phyloP scores from a whole-genome alignment of 2,329 filamentous ascomycete species.

The Fusarium sp. region DNA sequence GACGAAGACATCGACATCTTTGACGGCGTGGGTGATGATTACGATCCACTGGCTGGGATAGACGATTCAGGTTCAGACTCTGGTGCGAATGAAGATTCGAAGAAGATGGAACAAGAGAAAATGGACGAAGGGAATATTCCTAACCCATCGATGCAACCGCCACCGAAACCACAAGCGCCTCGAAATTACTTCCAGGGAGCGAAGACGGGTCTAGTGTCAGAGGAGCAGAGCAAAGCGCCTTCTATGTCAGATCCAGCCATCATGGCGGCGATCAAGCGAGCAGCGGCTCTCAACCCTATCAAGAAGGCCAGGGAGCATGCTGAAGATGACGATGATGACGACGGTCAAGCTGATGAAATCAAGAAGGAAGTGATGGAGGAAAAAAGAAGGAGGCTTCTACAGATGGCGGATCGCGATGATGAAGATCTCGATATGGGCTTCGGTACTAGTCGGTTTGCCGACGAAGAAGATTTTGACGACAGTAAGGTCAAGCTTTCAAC shows the following conservation, averaged over 20 bases:
- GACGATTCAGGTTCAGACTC: slow-evolving; percentile 58
- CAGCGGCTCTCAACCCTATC: slow-evolving; percentile 70
- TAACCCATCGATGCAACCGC: slow-evolving; percentile 56
- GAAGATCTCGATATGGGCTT: slow-evolving; percentile 96
- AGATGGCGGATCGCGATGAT: slow-evolving; percentile 79
- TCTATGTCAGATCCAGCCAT: slow-evolving; percentile 80
- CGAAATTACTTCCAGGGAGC: slow-evolving; percentile 72
- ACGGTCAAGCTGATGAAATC: slow-evolving; percentile 53
- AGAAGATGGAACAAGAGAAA: slow-evolving; percentile 36
- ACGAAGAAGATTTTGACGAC: slow-evolving; percentile 84
- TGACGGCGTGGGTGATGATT: slow-evolving; percentile 72
- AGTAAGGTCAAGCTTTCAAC: slow-evolving; percentile 73
- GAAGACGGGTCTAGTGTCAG: slow-evolving; percentile 63
- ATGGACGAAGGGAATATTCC: slow-evolving; percentile 32
- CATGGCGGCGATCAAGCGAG: slow-evolving; percentile 86
- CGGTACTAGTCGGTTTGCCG: slow-evolving; percentile 85
- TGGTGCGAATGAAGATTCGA: slow-evolving; percentile 51
- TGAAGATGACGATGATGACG: slow-evolving; percentile 38
- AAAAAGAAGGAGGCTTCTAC: slow-evolving; percentile 78
- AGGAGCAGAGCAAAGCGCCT: slow-evolving; percentile 60
- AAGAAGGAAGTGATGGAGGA: slow-evolving; percentile 68
- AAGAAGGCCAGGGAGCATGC: slow-evolving; percentile 48
- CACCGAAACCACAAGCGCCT: slow-evolving; percentile 54
- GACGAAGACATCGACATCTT: slow-evolving; percentile 72
- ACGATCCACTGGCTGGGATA: slow-evolving; percentile 72